Evolutionary conservation across 2,329 filamentous ascomycete species (phyloP).

Genomic region (Botrytis aclada): DNA sequence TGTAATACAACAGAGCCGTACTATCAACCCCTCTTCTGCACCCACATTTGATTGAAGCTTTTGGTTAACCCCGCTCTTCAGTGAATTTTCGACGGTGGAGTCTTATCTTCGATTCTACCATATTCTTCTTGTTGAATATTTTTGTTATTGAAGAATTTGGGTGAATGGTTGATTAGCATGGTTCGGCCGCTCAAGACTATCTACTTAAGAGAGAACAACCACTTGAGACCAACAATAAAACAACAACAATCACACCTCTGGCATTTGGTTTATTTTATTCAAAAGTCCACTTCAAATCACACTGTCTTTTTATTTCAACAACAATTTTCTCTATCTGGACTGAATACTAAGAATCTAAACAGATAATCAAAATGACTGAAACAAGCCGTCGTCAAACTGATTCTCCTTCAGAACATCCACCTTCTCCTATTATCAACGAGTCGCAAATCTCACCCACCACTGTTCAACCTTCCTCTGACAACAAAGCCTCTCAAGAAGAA

Average conservation of each 20-base stretch:
- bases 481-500: not conserved
- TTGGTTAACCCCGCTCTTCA: not conserved
- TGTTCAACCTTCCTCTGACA: not conserved
- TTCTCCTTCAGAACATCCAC: not conserved
- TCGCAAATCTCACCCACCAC: not conserved
- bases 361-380: slow-evolving; percentile 17
- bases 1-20: not conserved
- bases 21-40: not conserved
- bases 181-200: not conserved
- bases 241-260: not conserved
- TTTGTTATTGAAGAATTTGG: not conserved
- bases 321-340: not conserved
- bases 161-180: slow-evolving; percentile 1
- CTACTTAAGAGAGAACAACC: not conserved
- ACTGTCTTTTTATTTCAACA: not conserved
- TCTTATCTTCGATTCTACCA: not conserved
- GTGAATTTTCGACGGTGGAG: not conserved
- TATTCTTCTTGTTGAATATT: not conserved
- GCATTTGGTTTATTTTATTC: not conserved
- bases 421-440: not conserved
- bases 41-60: not conserved
- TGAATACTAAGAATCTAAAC: not conserved
- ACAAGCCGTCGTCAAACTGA: not conserved
- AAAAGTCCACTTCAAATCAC: not conserved
- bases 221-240: slow-evolving; percentile 7